These are phyloP conservation scores for Centaurea solstitialis DNA, from an alignment of 129 eudicot species.

Conservation along the genomic window DNA sequence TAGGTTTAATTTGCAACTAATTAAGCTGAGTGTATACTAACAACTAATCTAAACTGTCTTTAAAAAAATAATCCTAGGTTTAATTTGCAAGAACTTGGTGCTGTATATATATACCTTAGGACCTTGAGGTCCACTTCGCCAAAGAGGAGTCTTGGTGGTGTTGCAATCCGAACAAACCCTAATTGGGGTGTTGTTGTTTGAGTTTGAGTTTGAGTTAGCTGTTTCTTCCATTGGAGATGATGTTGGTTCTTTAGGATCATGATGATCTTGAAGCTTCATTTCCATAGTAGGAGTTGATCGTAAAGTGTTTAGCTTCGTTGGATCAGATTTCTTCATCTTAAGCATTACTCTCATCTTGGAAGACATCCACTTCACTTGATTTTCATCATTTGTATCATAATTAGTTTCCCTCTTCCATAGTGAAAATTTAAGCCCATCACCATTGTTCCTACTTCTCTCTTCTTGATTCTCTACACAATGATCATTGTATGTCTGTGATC, in stretches of 20 bases:
- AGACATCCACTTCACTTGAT: constrained; percentile 66
- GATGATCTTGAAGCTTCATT: constrained; percentile 30
- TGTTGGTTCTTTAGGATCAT: constrained; percentile 32
- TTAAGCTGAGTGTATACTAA: no score
- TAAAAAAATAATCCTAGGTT: no score
- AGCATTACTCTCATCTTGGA: constrained; percentile 71
- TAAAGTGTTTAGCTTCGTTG: constrained; percentile 6
- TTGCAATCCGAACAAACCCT: constrained; percentile 92
- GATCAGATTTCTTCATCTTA: constrained; percentile 58
- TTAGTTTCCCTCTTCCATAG: constrained; percentile 56
- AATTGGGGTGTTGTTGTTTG: constrained; percentile 45
- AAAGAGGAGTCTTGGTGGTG: constrained; percentile 91
- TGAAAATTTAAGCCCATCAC: constrained; percentile 49
- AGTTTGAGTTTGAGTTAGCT: constrained; percentile 42
- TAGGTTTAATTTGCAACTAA: not conserved
- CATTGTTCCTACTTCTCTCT: constrained; percentile 14
- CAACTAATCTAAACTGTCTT: no score
- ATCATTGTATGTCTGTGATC: constrained; percentile 34
- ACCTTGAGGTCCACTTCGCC: constrained; percentile 97
- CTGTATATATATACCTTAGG: constrained; percentile 66
- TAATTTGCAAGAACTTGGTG: not conserved
- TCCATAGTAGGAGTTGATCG: not conserved
- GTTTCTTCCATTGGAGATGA: constrained; percentile 49
- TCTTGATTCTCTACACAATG: constrained; percentile 26
- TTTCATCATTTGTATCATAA: constrained; percentile 29